Evolutionary conservation across 495 filamentous ascomycete species (phyloP).

Genomic region (Penicillium malachiteum): DNA sequence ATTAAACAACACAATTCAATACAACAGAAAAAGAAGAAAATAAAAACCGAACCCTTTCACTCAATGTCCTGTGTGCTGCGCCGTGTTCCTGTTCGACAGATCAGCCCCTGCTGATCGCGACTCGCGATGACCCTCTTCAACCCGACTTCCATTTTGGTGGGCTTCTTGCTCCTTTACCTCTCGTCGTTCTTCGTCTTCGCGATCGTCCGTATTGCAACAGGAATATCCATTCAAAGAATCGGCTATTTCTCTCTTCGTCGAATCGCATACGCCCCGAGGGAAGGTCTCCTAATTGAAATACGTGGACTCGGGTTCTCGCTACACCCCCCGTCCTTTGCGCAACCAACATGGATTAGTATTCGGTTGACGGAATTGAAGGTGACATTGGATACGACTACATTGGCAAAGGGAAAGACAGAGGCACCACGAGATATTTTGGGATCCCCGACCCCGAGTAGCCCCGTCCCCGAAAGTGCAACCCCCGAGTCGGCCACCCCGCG

Average conservation of each 20-base stretch:
- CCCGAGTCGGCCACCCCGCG: conserved; percentile 33
- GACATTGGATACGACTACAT: conserved; percentile 70
- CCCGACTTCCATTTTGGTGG: conserved; percentile 79
- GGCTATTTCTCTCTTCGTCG: conserved; percentile 89
- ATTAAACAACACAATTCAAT: not conserved
- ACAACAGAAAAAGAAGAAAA: not conserved
- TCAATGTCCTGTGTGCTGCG: conserved; percentile 23
- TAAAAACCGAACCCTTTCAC: conserved; percentile 7
- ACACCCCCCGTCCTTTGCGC: conserved; percentile 91
- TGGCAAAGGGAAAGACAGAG: conserved; percentile 47
- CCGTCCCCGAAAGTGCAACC: conserved; percentile 21
- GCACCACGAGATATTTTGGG: conserved; percentile 20
- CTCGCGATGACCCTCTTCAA: conserved; percentile 57
- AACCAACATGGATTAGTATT: conserved; percentile 95
- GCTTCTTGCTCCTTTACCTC: conserved; percentile 83
- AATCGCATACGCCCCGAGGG: conserved; percentile 79
- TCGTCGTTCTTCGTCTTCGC: conserved; percentile 92
- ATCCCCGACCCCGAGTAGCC: conserved; percentile 21
- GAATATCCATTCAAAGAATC: conserved; percentile 91
- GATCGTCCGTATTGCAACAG: conserved; percentile 85
- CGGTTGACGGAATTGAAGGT: conserved; percentile 79
- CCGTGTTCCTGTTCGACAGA: conserved; percentile 26
- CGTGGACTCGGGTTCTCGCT: conserved; percentile 82
- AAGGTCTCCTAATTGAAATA: conserved; percentile 87
- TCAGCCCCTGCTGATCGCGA: conserved; percentile 42